These are phyloP conservation scores for Haplosporangium gracile DNA, from an alignment of 192 early-diverging fungal species.

Conservation along the genomic window DNA sequence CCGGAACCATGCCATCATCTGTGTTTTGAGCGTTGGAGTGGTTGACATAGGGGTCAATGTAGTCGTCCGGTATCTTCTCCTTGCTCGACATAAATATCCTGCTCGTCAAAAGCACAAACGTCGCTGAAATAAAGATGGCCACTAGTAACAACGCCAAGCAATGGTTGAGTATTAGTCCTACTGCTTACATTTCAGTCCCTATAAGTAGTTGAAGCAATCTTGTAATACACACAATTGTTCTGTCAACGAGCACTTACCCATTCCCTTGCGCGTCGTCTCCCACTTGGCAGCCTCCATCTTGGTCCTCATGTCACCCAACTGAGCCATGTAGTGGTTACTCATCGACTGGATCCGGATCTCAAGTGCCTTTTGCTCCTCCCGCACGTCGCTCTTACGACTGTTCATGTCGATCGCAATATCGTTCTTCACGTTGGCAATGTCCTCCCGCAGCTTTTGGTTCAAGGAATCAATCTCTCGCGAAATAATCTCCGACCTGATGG, in stretches of 20 bases:
- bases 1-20: constrained; percentile 50
- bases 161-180: background rate
- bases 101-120: constrained; percentile 48
- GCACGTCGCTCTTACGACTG: constrained; percentile 86
- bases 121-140: constrained; percentile 46
- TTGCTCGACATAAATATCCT: constrained; percentile 48
- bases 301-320: constrained; percentile 86
- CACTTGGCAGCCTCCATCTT: constrained; percentile 91
- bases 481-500: constrained; percentile 79
- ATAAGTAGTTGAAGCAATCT: background rate
- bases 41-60: constrained; percentile 52
- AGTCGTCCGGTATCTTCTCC: constrained; percentile 47
- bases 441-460: constrained; percentile 81
- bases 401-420: constrained; percentile 94
- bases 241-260: constrained; percentile 60
- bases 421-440: constrained; percentile 80
- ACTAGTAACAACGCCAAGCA: constrained; percentile 11
- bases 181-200: background rate
- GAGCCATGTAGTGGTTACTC: constrained; percentile 88
- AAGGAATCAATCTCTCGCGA: constrained; percentile 85
- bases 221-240: background rate
- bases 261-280: constrained; percentile 84
- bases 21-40: constrained; percentile 46
- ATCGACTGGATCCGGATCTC: constrained; percentile 86
- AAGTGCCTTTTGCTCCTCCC: constrained; percentile 82